phyloP scores from a whole-genome alignment of 2,329 filamentous ascomycete genomes.

The Calcarisporium arbuscula region DNA sequence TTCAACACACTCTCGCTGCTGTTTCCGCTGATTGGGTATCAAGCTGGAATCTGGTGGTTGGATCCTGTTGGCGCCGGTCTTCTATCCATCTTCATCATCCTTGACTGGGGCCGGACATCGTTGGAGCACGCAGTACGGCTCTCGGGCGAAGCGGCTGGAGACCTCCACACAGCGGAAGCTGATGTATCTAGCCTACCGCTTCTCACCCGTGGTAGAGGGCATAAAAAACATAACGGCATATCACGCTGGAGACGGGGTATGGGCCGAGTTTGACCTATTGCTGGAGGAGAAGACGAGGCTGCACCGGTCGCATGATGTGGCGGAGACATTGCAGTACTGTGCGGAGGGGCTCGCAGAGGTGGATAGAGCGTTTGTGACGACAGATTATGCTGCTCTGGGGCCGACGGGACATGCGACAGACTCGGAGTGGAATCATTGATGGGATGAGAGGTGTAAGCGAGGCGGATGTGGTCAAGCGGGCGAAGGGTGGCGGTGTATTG shows the following conservation, averaged over 20 bases:
- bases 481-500: too few species aligned
- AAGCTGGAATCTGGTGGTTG: slow-evolving; percentile 59
- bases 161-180: slow-evolving; percentile 23
- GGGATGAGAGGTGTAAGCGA: too few species aligned
- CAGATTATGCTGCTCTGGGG: slow-evolving; percentile 25
- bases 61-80: slow-evolving; percentile 56
- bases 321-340: slow-evolving; percentile 27
- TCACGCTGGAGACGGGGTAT: slow-evolving; percentile 26
- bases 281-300: slow-evolving; percentile 24
- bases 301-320: slow-evolving; percentile 24
- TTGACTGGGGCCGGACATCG: slow-evolving; percentile 57
- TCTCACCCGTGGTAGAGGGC: slow-evolving; percentile 22
- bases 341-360: slow-evolving; percentile 23
- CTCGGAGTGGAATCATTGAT: slow-evolving; percentile 13
- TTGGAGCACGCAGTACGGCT: slow-evolving; percentile 24
- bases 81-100: slow-evolving; percentile 61
- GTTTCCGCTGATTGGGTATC: slow-evolving; percentile 66
- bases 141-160: slow-evolving; percentile 24
- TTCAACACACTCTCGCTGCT: slow-evolving; percentile 85
- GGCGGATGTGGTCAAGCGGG: too few species aligned
- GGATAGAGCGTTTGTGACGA: slow-evolving; percentile 27
- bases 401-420: slow-evolving; percentile 24
- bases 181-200: slow-evolving; percentile 25
- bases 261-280: slow-evolving; percentile 26
- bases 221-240: slow-evolving; percentile 28